Conservation (phyloP, 73 alveolate species). For the Symbiodinium natans region DNA sequence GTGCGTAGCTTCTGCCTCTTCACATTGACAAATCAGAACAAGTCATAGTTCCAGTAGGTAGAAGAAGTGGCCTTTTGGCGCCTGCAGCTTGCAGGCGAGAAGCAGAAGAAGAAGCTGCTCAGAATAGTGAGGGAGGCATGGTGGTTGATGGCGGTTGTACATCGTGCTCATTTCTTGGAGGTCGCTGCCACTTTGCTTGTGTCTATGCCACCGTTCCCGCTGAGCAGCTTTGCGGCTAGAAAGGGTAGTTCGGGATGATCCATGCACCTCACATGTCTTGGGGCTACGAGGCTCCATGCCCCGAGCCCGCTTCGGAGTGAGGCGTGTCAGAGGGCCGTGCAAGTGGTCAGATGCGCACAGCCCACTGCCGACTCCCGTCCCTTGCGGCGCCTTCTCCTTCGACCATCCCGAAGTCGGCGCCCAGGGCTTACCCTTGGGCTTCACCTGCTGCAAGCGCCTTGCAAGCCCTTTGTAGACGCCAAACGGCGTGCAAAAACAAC, state of each 20-base stretch:
- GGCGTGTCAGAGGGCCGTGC: neutral
- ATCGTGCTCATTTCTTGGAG: neutral
- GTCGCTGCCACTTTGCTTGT: neutral
- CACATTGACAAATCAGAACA: neutral
- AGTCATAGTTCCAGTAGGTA: neutral
- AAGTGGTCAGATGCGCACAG: neutral
- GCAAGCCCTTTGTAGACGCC: too few species aligned
- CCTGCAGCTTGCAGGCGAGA: conserved; percentile 23
- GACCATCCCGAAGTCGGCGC: conserved; percentile 14
- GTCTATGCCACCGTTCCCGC: neutral
- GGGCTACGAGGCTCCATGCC: neutral
- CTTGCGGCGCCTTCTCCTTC: neutral
- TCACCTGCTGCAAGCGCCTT: too few species aligned
- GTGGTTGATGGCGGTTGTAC: too few species aligned
- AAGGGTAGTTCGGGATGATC: neutral
- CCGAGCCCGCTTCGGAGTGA: neutral
- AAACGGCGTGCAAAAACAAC: too few species aligned
- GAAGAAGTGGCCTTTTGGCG: too few species aligned
- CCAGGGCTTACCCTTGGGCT: neutral
- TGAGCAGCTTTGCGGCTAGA: neutral
- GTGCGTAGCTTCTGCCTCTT: neutral
- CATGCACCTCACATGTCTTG: neutral
- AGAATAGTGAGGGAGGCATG: conserved; percentile 74
- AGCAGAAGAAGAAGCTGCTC: conserved; percentile 93
- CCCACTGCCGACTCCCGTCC: neutral